Conservation (phyloP, 345 rosid species). For the Arabis hirsuta region DNA sequence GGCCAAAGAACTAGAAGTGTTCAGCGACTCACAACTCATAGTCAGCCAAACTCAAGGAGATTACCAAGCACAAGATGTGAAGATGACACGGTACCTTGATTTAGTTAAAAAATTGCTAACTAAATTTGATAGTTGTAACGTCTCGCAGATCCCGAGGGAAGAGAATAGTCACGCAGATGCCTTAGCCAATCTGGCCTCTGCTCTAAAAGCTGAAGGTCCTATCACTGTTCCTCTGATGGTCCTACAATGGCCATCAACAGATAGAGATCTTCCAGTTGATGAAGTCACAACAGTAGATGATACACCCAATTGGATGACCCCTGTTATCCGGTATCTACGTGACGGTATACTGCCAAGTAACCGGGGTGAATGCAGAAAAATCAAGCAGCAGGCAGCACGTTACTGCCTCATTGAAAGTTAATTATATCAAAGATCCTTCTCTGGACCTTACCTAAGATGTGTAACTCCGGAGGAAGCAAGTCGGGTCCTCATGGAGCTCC, state of each 20-base stretch:
- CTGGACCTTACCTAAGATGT: too few species aligned
- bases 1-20: neutral
- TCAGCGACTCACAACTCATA: neutral
- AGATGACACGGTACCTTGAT: neutral
- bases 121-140: neutral
- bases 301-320: too few species aligned
- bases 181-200: neutral
- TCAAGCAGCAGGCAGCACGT: neutral
- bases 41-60: neutral
- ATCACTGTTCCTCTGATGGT: too few species aligned
- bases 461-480: too few species aligned
- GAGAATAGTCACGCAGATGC: neutral
- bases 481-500: too few species aligned
- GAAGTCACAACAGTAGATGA: neutral
- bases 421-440: too few species aligned
- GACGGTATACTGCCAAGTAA: too few species aligned
- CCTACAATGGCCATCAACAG: neutral
- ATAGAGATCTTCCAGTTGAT: neutral
- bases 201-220: neutral
- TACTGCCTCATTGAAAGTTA: too few species aligned
- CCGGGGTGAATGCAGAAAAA: neutral
- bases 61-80: neutral
- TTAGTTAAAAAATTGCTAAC: neutral
- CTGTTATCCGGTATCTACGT: too few species aligned
- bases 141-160: neutral